A percentile compares a stretch with the other conserved stretches of the same genome.
Evolutionary conservation across 2,329 filamentous ascomycete genomes (phyloP).

Genomic region (Lecanicillium sp.): DNA sequence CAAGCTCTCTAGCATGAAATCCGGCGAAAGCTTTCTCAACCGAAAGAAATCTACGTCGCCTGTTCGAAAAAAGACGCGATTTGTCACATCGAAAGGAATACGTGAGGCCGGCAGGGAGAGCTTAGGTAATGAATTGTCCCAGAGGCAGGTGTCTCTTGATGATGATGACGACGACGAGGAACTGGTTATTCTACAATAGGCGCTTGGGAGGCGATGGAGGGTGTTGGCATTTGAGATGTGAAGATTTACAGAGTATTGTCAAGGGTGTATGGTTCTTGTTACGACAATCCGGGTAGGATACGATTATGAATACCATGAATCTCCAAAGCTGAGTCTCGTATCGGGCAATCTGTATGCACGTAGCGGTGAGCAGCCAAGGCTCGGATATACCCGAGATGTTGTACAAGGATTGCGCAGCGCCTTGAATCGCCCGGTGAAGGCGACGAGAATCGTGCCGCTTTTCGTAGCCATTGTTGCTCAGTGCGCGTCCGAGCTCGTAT

Average conservation of each 20-base stretch:
- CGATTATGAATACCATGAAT: neutral
- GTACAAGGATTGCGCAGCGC: no score
- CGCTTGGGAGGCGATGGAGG: conserved; percentile 7
- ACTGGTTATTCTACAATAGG: conserved; percentile 35
- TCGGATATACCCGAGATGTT: no score
- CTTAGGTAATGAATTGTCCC: conserved; percentile 44
- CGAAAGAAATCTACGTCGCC: conserved; percentile 28
- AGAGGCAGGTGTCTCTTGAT: conserved; percentile 26
- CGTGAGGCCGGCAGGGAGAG: conserved; percentile 70
- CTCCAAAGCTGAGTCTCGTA: neutral
- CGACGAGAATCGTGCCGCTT: no score
- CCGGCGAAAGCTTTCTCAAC: conserved; percentile 42
- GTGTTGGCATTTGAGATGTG: no score
- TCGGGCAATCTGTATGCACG: no score
- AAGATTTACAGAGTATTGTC: no score
- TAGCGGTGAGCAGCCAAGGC: no score
- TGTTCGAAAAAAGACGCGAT: conserved; percentile 67
- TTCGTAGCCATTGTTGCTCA: no score
- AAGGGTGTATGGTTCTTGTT: no score
- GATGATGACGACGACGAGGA: conserved; percentile 44
- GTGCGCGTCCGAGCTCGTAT: no score
- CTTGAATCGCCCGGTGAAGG: no score
- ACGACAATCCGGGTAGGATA: no score
- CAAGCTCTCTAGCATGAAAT: conserved; percentile 55
- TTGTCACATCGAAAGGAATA: conserved; percentile 71